Evolutionary conservation across 148 eudicot genomes (phyloP).

Genomic region (Polygonum aviculare): DNA sequence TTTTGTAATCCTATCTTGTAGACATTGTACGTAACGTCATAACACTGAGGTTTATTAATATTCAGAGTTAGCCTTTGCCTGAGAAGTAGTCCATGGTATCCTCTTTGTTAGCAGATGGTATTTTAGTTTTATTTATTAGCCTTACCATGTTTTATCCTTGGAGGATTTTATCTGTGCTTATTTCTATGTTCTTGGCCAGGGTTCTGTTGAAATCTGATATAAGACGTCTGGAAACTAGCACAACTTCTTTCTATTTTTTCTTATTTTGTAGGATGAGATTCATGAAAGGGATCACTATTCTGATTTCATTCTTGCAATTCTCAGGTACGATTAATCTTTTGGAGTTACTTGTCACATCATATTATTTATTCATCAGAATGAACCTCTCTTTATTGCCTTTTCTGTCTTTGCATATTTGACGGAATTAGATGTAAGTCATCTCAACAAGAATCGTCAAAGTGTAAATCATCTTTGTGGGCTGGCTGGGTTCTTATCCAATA

Average conservation of each 20-base stretch:
- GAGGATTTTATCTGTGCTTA: not conserved
- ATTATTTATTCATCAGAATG: not conserved
- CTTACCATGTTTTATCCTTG: not conserved
- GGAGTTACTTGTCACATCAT: not conserved
- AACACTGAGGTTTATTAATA: too few species aligned
- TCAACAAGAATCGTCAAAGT: not conserved
- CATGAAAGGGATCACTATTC: conserved; percentile 93
- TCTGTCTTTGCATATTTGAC: not conserved
- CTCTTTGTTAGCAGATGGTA: too few species aligned
- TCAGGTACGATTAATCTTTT: conserved; percentile 47
- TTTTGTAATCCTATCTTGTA: too few species aligned
- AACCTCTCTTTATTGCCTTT: not conserved
- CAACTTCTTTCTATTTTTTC: not conserved
- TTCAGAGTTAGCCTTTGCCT: too few species aligned
- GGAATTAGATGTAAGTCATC: not conserved
- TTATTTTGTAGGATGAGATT: conserved; percentile 70
- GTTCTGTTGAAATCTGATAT: not conserved
- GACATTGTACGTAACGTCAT: too few species aligned
- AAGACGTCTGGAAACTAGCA: not conserved
- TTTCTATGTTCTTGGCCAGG: not conserved
- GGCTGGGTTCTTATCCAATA: not conserved
- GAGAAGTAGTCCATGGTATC: too few species aligned
- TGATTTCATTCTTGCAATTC: conserved; percentile 83
- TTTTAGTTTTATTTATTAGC: too few species aligned
- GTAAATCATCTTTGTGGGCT: not conserved